Evolutionary conservation across 2,329 filamentous ascomycete species (phyloP), one percentile per base, ranked within the genome.

Genomic region (Clonostachys rhizophaga): DNA sequence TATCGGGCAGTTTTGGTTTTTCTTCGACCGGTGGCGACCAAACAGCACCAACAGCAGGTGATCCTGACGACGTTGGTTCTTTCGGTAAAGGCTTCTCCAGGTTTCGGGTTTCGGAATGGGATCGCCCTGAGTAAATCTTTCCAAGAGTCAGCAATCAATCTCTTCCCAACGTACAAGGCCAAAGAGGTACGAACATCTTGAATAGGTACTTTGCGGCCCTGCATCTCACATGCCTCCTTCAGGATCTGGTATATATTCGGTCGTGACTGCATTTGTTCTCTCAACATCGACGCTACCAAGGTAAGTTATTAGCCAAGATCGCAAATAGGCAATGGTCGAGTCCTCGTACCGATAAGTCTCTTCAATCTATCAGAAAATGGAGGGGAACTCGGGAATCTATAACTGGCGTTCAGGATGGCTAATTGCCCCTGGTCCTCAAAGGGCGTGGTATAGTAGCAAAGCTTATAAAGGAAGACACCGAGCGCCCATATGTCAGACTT

Each of bases 401-500:
- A 97, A 65, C 84, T 95, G 44, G 94, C 94, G 62, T 97, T 97
- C 51, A 99, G 72, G 53, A 99, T 99, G 12, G 94, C 94, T 73
- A 97, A 88, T 70, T 96, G 92, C 24, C 94, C 94, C 61, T 96
- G 91, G 53, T 97, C 92, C 69, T 99, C 94, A 59, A 99, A 99
- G 1, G 94, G 94, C 6, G 94, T 99, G 2, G 94, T 99, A 68
- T 99, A 99, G 69, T 97, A 99, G 73, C 94, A 99, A 51, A 99
- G 77, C 74, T 99, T 99, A 75, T 99, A 99, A 47, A 99, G 70
- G 49, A 99, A 72, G 40, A 99, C 94, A 6, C 94, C 94, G 51
- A 99, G 71, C 1, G 94, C 94, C 94, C 91, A 99, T 33, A 99
- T 96, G 66, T 99, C 94, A 43, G 91, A 95, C 72, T 99, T 99